phyloP scores from a whole-genome alignment of 202 grass and related monocot genomes.

The Musa balbisiana region DNA sequence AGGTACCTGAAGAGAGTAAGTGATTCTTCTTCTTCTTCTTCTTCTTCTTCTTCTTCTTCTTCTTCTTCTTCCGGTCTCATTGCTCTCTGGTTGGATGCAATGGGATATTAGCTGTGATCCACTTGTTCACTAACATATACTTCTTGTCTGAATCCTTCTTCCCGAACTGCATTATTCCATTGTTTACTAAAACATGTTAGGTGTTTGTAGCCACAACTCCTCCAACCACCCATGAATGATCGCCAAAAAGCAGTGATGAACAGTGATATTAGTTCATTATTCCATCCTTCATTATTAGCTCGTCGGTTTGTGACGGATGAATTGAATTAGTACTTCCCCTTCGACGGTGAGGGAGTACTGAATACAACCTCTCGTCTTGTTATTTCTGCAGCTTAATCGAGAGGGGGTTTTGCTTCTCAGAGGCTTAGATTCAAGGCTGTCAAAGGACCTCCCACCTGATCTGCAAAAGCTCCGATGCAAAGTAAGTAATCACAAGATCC shows the following conservation, averaged over 20 bases:
- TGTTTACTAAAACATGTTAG: too few relatives aligned
- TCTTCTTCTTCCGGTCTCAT: neutral
- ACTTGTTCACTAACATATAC: too few relatives aligned
- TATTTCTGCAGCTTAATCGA: neutral
- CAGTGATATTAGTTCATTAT: neutral
- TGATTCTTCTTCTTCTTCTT: neutral
- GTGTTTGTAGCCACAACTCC: too few relatives aligned
- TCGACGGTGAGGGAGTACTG: neutral
- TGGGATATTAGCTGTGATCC: too few relatives aligned
- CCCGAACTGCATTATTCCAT: too few relatives aligned
- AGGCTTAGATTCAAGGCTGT: slow-evolving; percentile 7
- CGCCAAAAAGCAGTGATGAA: too few relatives aligned
- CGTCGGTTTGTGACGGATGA: too few relatives aligned
- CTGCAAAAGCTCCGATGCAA: slow-evolving; percentile 13
- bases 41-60: neutral
- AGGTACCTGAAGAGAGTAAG: neutral
- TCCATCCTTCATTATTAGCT: neutral
- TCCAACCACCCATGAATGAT: too few relatives aligned
- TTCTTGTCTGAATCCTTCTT: too few relatives aligned
- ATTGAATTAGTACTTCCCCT: too few relatives aligned
- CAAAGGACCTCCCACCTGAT: neutral
- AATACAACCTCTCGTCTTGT: neutral
- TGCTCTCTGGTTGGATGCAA: neutral
- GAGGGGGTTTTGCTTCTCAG: neutral
- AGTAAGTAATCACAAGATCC: neutral